These are phyloP conservation scores for Thielaviopsis musarum DNA, from an alignment of 2,329 filamentous ascomycete genomes.

Conservation along the genomic window DNA sequence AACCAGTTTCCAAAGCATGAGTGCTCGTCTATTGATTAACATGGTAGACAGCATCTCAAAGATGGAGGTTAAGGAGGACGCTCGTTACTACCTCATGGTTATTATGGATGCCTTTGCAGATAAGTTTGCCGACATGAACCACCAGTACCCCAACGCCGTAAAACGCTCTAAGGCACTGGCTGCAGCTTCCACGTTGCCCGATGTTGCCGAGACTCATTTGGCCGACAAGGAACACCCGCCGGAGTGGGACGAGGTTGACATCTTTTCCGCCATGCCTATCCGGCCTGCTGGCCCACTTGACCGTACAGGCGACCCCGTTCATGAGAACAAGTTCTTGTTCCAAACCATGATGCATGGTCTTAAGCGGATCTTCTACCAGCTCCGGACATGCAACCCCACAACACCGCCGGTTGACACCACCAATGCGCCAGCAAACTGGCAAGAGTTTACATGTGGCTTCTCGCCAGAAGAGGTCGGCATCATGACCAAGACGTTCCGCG, in stretches of 20 bases:
- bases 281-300: constrained; percentile 64
- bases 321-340: constrained; percentile 96
- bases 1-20: constrained; percentile 99
- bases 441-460: constrained; percentile 90
- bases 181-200: constrained; percentile 42
- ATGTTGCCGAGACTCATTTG: constrained; percentile 67
- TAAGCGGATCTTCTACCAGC: constrained; percentile 78
- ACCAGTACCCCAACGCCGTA: constrained; percentile 84
- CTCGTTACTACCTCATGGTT: constrained; percentile 88
- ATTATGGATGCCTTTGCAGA: constrained; percentile 96
- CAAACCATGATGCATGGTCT: constrained; percentile 90
- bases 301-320: constrained; percentile 73
- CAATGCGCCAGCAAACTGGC: constrained; percentile 78
- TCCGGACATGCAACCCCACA: constrained; percentile 66
- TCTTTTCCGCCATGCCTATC: constrained; percentile 91
- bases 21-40: constrained; percentile 86
- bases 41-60: constrained; percentile 98
- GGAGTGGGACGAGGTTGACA: constrained; percentile 96
- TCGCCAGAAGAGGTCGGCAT: constrained; percentile 94
- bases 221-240: constrained; percentile 66
- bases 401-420: constrained; percentile 48
- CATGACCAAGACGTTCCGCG: constrained; percentile 90
- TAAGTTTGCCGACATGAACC: constrained; percentile 96
- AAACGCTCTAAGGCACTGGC: constrained; percentile 54
- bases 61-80: constrained; percentile 82